Conservation (phyloP, 768 basidiomycete species). For the Ramaria sp. region DNA sequence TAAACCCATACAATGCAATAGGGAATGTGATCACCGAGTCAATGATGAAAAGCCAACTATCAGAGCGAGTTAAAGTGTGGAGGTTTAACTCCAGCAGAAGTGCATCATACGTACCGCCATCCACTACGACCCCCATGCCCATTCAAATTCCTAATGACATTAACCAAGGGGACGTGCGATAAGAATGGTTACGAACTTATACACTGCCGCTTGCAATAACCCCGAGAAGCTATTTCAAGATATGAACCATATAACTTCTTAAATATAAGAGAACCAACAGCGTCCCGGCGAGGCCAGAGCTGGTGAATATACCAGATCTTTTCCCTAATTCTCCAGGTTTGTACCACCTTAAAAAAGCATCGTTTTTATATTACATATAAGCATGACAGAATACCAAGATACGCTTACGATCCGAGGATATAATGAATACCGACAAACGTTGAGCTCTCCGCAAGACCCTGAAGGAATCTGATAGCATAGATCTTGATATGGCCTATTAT, state of each 20-base stretch:
- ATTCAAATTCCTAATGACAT: conserved; percentile 36
- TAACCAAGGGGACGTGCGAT: not conserved
- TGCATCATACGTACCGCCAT: conserved; percentile 36
- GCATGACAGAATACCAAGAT: not conserved
- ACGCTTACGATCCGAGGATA: conserved; percentile 55
- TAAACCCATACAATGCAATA: conserved; percentile 60
- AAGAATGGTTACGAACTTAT: conserved; percentile 28
- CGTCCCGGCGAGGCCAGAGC: conserved; percentile 49
- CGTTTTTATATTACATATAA: conserved; percentile 10
- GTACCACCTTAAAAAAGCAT: conserved; percentile 46
- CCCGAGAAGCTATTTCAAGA: conserved; percentile 43
- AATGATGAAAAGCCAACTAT: conserved; percentile 37
- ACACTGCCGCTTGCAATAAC: conserved; percentile 52
- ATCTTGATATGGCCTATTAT: conserved; percentile 27
- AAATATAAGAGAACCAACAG: conserved; percentile 28
- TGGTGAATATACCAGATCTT: conserved; percentile 62
- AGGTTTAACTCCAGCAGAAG: not conserved
- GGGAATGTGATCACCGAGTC: conserved; percentile 65
- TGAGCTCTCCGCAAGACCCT: conserved; percentile 62
- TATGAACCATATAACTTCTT: not conserved
- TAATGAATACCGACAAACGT: conserved; percentile 72
- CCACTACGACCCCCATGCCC: conserved; percentile 44
- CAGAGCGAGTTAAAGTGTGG: not conserved
- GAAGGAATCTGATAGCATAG: conserved; percentile 62
- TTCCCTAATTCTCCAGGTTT: conserved; percentile 60